Evolutionary conservation across 2,329 filamentous ascomycete species (phyloP).

Genomic region (Lecanicillium sp.): DNA sequence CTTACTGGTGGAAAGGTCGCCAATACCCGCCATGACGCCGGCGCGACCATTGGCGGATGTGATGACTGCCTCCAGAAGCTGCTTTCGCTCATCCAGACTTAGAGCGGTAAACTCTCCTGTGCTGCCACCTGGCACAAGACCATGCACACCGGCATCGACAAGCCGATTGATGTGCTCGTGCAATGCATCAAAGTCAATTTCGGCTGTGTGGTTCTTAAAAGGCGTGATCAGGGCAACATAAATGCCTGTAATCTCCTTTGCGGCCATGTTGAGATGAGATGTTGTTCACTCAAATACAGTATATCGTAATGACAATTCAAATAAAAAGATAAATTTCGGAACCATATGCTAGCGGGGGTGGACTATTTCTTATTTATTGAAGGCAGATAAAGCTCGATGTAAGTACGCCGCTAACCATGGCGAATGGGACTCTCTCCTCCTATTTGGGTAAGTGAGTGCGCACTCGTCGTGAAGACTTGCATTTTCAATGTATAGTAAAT

Average conservation of each 20-base stretch:
- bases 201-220: slow-evolving; percentile 27
- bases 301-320: too few species aligned
- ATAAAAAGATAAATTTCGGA: too few species aligned
- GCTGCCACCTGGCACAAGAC: slow-evolving; percentile 29
- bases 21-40: slow-evolving; percentile 32
- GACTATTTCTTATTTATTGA: too few species aligned
- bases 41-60: slow-evolving; percentile 25
- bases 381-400: too few species aligned
- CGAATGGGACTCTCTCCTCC: too few species aligned
- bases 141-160: not conserved
- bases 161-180: slow-evolving; percentile 32
- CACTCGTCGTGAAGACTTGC: too few species aligned
- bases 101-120: slow-evolving; percentile 35
- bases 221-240: slow-evolving; percentile 37
- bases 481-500: too few species aligned
- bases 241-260: slow-evolving; percentile 24
- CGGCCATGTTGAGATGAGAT: not conserved
- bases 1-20: slow-evolving; percentile 26
- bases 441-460: too few species aligned
- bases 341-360: too few species aligned
- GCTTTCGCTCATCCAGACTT: slow-evolving; percentile 31
- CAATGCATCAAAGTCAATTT: slow-evolving; percentile 22
- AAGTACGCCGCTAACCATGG: too few species aligned
- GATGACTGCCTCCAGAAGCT: slow-evolving; percentile 22
- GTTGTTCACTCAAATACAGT: too few species aligned